Evolutionary conservation across 2,329 filamentous ascomycete species (phyloP).

Genomic region (Aspergillaceae sp.): DNA sequence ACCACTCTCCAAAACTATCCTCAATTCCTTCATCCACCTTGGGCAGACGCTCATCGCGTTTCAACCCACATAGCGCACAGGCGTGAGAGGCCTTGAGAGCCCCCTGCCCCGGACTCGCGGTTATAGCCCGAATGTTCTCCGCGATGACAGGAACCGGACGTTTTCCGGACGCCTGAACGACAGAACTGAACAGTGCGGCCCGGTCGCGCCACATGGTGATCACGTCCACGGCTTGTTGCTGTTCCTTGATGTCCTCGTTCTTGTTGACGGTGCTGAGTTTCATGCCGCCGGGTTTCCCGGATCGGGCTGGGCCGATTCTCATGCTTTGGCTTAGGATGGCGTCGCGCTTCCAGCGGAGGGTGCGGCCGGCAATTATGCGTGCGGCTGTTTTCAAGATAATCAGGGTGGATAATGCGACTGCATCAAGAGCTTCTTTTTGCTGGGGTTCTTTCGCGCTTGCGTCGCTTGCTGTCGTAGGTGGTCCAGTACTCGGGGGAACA

Average conservation of each 20-base stretch:
- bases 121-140: slow-evolving; percentile 59
- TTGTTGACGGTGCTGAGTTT: slow-evolving; percentile 82
- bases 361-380: slow-evolving; percentile 76
- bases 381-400: slow-evolving; percentile 50
- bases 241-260: slow-evolving; percentile 70
- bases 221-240: slow-evolving; percentile 74
- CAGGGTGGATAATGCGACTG: slow-evolving; percentile 18
- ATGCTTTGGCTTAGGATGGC: slow-evolving; percentile 76
- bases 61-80: slow-evolving; percentile 80
- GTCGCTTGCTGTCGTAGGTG: slow-evolving; percentile 58
- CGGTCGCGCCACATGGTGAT: slow-evolving; percentile 66
- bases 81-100: slow-evolving; percentile 64
- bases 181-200: slow-evolving; percentile 64
- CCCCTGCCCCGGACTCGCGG: slow-evolving; percentile 53
- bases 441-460: slow-evolving; percentile 52
- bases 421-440: slow-evolving; percentile 19
- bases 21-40: slow-evolving; percentile 70
- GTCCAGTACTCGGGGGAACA: slow-evolving; percentile 64
- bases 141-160: slow-evolving; percentile 58
- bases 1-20: slow-evolving; percentile 95
- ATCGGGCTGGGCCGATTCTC: slow-evolving; percentile 67
- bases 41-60: slow-evolving; percentile 70
- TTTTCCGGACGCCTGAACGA: slow-evolving; percentile 34
- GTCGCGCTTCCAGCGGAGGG: slow-evolving; percentile 84
- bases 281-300: slow-evolving; percentile 71